Percentiles rank a stretch among this genome's conserved stretches.
These are phyloP conservation scores for Metroxylon sagu DNA, from an alignment of 176 grass and related monocot species.

Conservation along the genomic window DNA sequence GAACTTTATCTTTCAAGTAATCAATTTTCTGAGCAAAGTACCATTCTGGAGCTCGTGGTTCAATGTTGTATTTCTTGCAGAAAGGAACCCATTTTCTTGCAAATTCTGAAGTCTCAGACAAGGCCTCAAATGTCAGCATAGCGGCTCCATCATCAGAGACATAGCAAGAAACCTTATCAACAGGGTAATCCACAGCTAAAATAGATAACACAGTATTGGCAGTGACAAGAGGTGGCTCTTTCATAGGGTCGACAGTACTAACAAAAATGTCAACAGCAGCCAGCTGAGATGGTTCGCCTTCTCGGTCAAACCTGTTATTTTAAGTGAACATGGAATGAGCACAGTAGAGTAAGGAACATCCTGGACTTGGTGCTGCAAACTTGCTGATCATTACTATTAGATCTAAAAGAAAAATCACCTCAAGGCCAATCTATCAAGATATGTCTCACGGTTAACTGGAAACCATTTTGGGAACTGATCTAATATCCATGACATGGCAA, in stretches of 20 bases:
- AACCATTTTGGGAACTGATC: constrained; percentile 99
- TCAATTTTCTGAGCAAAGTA: constrained; percentile 96
- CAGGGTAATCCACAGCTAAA: constrained; percentile 91
- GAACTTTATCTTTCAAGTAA: constrained; percentile 96
- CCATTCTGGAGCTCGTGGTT: constrained; percentile 89
- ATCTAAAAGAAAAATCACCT: constrained; percentile 51
- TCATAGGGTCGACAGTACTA: constrained; percentile 95
- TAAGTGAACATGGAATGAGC: constrained; percentile 17
- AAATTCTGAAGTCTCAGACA: constrained; percentile 97
- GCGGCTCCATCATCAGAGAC: constrained; percentile 98
- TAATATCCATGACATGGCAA: constrained; percentile 93
- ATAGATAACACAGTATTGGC: constrained; percentile 97
- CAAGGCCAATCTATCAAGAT: constrained; percentile 87
- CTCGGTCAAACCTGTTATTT: constrained; percentile 73
- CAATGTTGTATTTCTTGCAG: constrained; percentile 87
- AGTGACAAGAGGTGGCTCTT: constrained; percentile 96
- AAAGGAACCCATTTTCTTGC: constrained; percentile 99
- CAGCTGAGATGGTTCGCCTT: constrained; percentile 86
- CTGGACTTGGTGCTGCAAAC: background rate
- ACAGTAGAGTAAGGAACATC: no score
- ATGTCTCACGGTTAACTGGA: constrained; percentile 93
- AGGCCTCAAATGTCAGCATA: constrained; percentile 84
- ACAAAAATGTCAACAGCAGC: constrained; percentile 98
- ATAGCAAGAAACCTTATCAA: constrained; percentile 98
- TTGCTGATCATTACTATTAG: background rate